phyloP scores from a whole-genome alignment of 73 alveolate species.

The Durusdinium trenchii region DNA sequence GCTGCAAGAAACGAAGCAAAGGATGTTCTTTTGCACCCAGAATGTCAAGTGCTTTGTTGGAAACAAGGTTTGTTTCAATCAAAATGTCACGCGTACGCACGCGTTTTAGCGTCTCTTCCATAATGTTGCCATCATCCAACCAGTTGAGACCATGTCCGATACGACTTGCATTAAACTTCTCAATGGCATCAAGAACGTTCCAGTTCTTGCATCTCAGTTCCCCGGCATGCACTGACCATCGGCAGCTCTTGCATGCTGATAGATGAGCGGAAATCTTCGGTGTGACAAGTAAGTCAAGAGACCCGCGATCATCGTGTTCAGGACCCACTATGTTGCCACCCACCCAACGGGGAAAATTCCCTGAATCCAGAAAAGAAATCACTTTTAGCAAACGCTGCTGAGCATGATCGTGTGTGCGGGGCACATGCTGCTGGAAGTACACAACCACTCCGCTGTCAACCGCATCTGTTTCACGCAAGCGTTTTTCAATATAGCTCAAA shows the following conservation, averaged over 20 bases:
- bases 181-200: constrained; percentile 23
- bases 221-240: constrained; percentile 45
- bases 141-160: constrained; percentile 50
- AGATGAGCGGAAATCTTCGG: background rate
- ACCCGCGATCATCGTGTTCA: constrained; percentile 40
- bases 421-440: constrained; percentile 21
- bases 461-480: constrained; percentile 16
- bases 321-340: constrained; percentile 59
- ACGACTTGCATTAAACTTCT: constrained; percentile 7
- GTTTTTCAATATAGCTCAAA: background rate
- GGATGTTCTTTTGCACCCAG: background rate
- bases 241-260: background rate
- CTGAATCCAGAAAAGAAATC: background rate
- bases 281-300: constrained; percentile 1
- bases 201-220: constrained; percentile 23
- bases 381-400: background rate
- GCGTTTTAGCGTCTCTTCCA: background rate
- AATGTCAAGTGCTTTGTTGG: constrained; percentile 39
- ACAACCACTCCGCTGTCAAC: background rate
- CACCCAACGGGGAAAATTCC: constrained; percentile 35
- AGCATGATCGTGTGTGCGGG: constrained; percentile 7
- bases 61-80: constrained; percentile 33
- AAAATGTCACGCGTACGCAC: background rate
- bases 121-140: background rate
- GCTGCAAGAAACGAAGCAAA: background rate